Evolutionary conservation across 495 filamentous ascomycete genomes (phyloP), one percentile per base, ranked within the genome.

Genomic region (Achaetomiella virescens): DNA sequence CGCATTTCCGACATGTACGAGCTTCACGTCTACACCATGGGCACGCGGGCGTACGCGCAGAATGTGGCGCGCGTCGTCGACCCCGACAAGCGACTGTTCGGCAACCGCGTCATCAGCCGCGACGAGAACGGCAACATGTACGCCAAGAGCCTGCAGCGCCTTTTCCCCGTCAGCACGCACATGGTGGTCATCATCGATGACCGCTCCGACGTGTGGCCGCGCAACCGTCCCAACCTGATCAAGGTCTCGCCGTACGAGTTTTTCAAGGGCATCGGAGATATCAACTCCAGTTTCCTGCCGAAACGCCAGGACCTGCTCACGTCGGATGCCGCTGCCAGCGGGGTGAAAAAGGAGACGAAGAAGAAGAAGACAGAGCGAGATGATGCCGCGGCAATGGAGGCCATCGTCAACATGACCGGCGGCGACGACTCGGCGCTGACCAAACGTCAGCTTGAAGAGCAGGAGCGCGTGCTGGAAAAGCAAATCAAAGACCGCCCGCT

Each of bases 131-230:
- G 91, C 37, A 96, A 87, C 65, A 80, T 97, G 71, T 88, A 82
- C 2, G 82, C 86, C 40, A 99, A 99, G 75, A 92, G 82, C 55
- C 78, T 99, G 7, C 86, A 95, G 65, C 82, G 95, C 15, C 70
- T 99, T 33, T 99, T 99, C 69, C 93, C 93, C 15, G 88, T 95
- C 41, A 93, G 96, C 72, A 97, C 91, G 10, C 92, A 95, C 72
- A 99, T 99, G 93, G 93, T 96, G 18, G 90, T 95, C 25, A 96
- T 99, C 64, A 99, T 99, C 57, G 93, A 99, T 69, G 93, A 99
- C 65, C 81, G 93, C 61, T 90, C 89, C 31, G 93, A 99, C 68
- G 91, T 99, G n/a, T 99, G 93, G 93, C 79, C 79, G n/a, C 84
- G 86, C 45, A 97, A 95, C 81, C 86, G 86, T 61, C 81, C 86